Conservation (phyloP, 1,139 yeast genomes). For the Pichia sp. region DNA sequence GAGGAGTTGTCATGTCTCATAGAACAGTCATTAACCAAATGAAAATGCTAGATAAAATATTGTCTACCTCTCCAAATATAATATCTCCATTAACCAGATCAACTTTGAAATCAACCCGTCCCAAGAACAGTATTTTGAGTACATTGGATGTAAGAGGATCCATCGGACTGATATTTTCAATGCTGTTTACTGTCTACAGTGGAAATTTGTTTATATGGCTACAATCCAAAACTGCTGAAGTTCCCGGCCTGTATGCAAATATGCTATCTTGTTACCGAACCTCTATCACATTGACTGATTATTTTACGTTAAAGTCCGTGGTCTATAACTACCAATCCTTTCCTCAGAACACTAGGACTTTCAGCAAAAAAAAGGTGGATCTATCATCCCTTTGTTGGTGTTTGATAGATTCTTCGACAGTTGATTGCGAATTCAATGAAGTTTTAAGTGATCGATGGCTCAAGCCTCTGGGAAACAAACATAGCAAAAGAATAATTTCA, state of each 20-base stretch:
- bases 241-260: slow-evolving; percentile 85
- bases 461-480: slow-evolving; percentile 80
- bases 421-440: slow-evolving; percentile 91
- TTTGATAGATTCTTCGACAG: slow-evolving; percentile 81
- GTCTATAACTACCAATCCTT: slow-evolving; percentile 90
- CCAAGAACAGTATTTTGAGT: slow-evolving; percentile 47
- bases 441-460: slow-evolving; percentile 89
- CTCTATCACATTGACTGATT: slow-evolving; percentile 75
- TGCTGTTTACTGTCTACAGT: slow-evolving; percentile 73
- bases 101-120: slow-evolving; percentile 33
- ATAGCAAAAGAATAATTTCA: slow-evolving; percentile 73
- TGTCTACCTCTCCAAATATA: slow-evolving; percentile 56
- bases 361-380: slow-evolving; percentile 74
- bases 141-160: slow-evolving; percentile 84
- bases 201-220: slow-evolving; percentile 84
- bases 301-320: slow-evolving; percentile 85
- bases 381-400: slow-evolving; percentile 84
- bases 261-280: slow-evolving; percentile 68
- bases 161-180: slow-evolving; percentile 80
- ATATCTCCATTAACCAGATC: slow-evolving; percentile 34
- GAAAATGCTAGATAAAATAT: slow-evolving; percentile 64
- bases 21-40: slow-evolving; percentile 85
- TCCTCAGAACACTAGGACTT: slow-evolving; percentile 80
- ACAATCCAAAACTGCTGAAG: slow-evolving; percentile 68
- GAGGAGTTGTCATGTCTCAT: slow-evolving; percentile 93